Percentiles rank a stretch among this genome's conserved stretches.
phyloP scores from a whole-genome alignment of 2,329 filamentous ascomycete species.

The Xylaria sp. region DNA sequence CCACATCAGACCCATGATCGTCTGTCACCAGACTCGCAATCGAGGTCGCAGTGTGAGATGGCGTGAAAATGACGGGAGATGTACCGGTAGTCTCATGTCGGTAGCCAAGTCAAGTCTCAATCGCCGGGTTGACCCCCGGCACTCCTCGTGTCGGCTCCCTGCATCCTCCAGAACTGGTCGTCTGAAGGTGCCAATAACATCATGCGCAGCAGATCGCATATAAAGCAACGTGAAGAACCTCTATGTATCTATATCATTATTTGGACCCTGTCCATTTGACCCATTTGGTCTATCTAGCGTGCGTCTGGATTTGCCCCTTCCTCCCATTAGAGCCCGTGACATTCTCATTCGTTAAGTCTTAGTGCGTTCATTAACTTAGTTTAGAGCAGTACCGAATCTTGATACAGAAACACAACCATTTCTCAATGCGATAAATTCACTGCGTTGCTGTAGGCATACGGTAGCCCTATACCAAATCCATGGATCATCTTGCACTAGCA shows the following conservation, averaged over 20 bases:
- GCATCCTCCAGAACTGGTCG: slow-evolving; percentile 30
- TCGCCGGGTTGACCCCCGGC: slow-evolving; percentile 18
- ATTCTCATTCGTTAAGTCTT: not conserved
- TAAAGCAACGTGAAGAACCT: slow-evolving; percentile 2
- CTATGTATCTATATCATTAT: slow-evolving; percentile 3
- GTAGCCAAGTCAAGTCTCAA: slow-evolving; percentile 24
- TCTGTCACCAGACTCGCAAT: slow-evolving; percentile 31
- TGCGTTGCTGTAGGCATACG: not conserved
- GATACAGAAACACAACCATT: not conserved
- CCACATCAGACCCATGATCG: slow-evolving; percentile 34
- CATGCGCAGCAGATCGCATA: not conserved
- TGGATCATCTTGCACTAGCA: slow-evolving; percentile 21
- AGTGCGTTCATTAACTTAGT: not conserved
- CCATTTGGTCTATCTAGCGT: not conserved
- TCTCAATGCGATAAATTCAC: not conserved
- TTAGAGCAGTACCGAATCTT: not conserved
- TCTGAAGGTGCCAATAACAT: slow-evolving; percentile 31
- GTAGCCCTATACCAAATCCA: slow-evolving; percentile 27
- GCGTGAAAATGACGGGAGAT: slow-evolving; percentile 21
- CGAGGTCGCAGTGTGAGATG: slow-evolving; percentile 9
- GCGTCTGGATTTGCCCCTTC: slow-evolving; percentile 1
- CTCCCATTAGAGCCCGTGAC: not conserved
- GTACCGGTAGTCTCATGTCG: slow-evolving; percentile 29
- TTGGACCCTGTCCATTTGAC: not conserved
- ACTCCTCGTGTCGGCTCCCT: slow-evolving; percentile 30